phyloP scores from a whole-genome alignment of 1,284 basidiomycete genomes.

The Cutaneotrichosporon sp. region DNA sequence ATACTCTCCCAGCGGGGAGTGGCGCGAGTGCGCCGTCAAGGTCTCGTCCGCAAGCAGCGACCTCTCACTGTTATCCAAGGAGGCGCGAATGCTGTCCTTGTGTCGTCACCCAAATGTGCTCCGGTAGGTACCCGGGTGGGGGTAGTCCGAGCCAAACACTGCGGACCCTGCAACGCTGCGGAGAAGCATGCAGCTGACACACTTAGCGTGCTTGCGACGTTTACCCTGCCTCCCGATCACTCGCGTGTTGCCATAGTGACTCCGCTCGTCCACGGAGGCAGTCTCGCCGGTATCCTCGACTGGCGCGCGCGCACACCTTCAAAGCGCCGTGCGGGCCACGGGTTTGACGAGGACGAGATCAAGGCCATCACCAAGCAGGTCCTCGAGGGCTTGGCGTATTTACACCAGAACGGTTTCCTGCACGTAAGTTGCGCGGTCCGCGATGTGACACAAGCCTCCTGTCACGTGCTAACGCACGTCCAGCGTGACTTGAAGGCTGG shows the following conservation, averaged over 20 bases:
- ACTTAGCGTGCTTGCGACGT: constrained; percentile 41
- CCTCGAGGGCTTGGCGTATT: constrained; percentile 76
- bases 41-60: constrained; percentile 41
- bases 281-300: constrained; percentile 42
- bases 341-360: constrained; percentile 45
- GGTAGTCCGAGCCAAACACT: neutral
- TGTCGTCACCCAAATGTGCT: constrained; percentile 48
- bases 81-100: constrained; percentile 39
- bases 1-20: constrained; percentile 11
- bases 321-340: neutral
- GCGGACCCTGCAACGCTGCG: neutral
- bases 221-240: constrained; percentile 48
- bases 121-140: constrained; percentile 28
- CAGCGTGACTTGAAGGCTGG: constrained; percentile 63
- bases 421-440: constrained; percentile 61
- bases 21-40: constrained; percentile 43
- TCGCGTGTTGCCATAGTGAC: constrained; percentile 46
- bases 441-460: constrained; percentile 4
- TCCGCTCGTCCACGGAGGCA: constrained; percentile 43
- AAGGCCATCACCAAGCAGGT: constrained; percentile 70
- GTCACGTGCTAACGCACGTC: constrained; percentile 7
- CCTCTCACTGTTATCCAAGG: constrained; percentile 36
- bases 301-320: constrained; percentile 31
- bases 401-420: constrained; percentile 87
- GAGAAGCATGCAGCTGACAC: neutral